Conservation (phyloP, 257 asterid species). For the Lavandula angustifolia region DNA sequence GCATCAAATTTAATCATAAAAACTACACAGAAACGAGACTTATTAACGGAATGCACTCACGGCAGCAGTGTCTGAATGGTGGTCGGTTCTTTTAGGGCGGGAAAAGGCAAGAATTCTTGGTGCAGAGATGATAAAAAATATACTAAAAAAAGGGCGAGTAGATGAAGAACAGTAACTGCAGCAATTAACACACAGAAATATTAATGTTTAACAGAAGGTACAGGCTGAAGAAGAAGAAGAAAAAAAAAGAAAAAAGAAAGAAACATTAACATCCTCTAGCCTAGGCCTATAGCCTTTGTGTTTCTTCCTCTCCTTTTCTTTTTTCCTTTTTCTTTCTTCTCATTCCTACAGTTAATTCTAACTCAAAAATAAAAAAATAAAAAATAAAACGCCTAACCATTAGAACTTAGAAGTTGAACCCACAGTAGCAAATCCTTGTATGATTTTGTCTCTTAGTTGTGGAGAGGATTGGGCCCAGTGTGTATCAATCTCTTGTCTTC, state of each 20-base stretch:
- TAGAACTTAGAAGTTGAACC: neutral
- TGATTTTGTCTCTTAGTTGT: constrained; percentile 35
- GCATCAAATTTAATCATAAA: too few relatives aligned
- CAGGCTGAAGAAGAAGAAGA: neutral
- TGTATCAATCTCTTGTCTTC: constrained; percentile 57
- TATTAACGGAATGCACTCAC: too few relatives aligned
- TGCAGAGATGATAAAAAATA: neutral
- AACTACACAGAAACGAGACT: too few relatives aligned
- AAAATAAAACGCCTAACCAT: constrained; percentile 11
- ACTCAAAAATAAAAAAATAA: neutral
- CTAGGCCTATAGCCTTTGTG: constrained; percentile 4
- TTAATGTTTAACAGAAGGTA: constrained; percentile 44
- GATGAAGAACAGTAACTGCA: constrained; percentile 46
- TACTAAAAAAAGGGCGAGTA: constrained; percentile 32
- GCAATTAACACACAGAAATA: constrained; percentile 41
- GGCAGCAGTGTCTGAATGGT: too few relatives aligned
- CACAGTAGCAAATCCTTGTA: constrained; percentile 26
- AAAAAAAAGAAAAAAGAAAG: neutral
- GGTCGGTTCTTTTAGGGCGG: neutral
- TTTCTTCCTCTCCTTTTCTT: neutral
- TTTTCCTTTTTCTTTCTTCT: neutral
- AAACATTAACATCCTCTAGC: constrained; percentile 29
- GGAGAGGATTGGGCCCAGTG: constrained; percentile 65
- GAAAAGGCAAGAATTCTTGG: neutral
- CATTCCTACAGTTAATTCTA: constrained; percentile 51